Evolutionary conservation across 1,284 basidiomycete genomes (phyloP), one percentile per base, ranked within the genome.

Genomic region (Schizopora paradoxa): DNA sequence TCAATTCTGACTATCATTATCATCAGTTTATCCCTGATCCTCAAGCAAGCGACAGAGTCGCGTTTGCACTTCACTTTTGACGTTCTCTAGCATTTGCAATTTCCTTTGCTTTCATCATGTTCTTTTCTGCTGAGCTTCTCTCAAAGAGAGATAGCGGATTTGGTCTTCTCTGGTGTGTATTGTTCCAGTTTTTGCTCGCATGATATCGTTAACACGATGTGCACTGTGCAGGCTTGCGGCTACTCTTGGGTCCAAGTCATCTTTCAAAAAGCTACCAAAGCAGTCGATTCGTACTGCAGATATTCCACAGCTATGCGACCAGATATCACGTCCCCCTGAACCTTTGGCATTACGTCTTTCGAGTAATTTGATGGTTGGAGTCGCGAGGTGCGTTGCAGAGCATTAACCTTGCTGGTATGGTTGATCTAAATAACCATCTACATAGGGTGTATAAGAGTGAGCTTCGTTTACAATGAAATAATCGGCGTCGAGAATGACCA

Each of bases 281-380:
- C 81, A 83, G 52, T 86, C 85, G 43, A 83, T 93, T 19, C 68
- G 87, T 51, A 79, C 77, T 11, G 86, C 89, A 32, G 83, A 93
- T 62, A 90, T 94, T 29, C 62, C 77, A 29, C 76, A 84, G 58
- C 64, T 92, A 58, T 94, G 90, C 59, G 76, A 73, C 34, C 72
- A 91, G 36, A 91, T 94, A 45, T 76, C 78, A 26, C 72, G 85
- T 54, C 91, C 90, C 5, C 66, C 73, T n/a, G 91, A 93, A 56
- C 90, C 91, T 29, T 72, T 94, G 33, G 89, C 90, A 1, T 67
- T 94, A 44, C 73, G 90, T 37, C 68, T 93, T 45, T 91, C 89
- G 8, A 90, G 88, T 49, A 89, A 89, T 58, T 65, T 94, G 27
- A 82, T 94, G 70, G 82, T 92, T 45, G 91, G 90, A 5, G 90